phyloP scores from a whole-genome alignment of 768 basidiomycete species.

The Tubosaeta brunneosetosa region DNA sequence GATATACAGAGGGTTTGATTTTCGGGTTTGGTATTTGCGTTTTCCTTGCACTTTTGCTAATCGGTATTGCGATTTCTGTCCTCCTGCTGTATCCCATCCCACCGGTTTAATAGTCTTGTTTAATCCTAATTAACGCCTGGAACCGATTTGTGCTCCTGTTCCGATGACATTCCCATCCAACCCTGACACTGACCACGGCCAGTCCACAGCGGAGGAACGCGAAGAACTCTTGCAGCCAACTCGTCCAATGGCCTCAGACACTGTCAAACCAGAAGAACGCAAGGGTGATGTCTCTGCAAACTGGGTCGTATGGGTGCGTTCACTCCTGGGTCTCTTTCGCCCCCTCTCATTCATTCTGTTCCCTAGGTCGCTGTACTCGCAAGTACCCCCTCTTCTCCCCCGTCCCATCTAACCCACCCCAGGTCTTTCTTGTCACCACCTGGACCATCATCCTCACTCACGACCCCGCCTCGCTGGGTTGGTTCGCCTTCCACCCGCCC shows the following conservation, averaged over 20 bases:
- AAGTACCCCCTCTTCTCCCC: background rate
- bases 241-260: slow-evolving; percentile 23
- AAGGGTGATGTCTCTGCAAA: slow-evolving; percentile 34
- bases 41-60: slow-evolving; percentile 7
- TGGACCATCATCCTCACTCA: slow-evolving; percentile 46
- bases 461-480: slow-evolving; percentile 43
- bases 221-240: slow-evolving; percentile 6
- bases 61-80: slow-evolving; percentile 12
- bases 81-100: slow-evolving; percentile 20
- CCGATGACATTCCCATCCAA: no score
- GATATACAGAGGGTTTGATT: slow-evolving; percentile 14
- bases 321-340: background rate
- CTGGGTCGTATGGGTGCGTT: slow-evolving; percentile 35
- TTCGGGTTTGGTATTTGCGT: slow-evolving; percentile 15
- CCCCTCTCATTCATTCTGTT: background rate
- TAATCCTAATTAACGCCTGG: slow-evolving; percentile 19
- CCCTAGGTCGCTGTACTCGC: slow-evolving; percentile 17
- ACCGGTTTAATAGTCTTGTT: slow-evolving; percentile 23
- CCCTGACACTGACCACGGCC: background rate
- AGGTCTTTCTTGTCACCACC: slow-evolving; percentile 41
- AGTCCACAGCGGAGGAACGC: slow-evolving; percentile 10
- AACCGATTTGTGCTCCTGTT: background rate
- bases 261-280: slow-evolving; percentile 35
- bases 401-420: background rate
- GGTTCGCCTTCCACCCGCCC: slow-evolving; percentile 66